Base-by-base conservation (phyloP, 2,329 filamentous ascomycete species). In the Thielaviopsis populi region DNA sequence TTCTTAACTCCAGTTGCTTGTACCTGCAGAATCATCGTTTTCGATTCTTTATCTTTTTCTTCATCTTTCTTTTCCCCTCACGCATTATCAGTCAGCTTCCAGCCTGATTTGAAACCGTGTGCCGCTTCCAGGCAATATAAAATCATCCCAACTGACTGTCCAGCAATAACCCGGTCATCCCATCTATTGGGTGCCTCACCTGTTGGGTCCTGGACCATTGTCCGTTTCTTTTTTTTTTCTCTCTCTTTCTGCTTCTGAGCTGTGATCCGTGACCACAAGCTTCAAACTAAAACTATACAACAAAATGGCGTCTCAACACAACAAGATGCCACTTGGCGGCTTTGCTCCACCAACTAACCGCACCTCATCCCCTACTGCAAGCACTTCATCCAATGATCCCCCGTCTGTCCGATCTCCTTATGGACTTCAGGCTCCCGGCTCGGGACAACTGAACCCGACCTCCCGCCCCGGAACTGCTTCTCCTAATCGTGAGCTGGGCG, bases 381-480 rank as follows among this genome's bases (percentile, higher is more conserved):
- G 83, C 73, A 90, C 87, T 68, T 91, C 91, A 50, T 89, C 90
- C 48, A 86, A 86, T 71, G 91, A 96, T 70, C 78, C 86, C 67
- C 79, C 86, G 65, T 80, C 77, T 66, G 76, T 85, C 69, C 85
- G 90, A 75, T 87, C 89, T 68, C 83, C 89, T 24, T 88, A 92
- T 72, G 85, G 84, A 66, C 77, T 87, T 67, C 78, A 86, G 59
- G 83, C 83, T 70, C 85, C 78, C 67, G 75, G 79, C 66, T 74
- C 78, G 66, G 75, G 76, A 70, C 84, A 84, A 72, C 84, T 86
- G 80, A 75, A 80, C 67, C 77, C 77, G 68, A 78, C 75, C 70
- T 75, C 83, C 71, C 83, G 92, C 78, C 88, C 92, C 72, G 91
- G 91, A 79, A 85, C 90, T 79, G 91, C 91, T 74, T 99, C 94